Evolutionary conservation across 257 asterid genomes (phyloP).

Genomic region (Salvia splendens): DNA sequence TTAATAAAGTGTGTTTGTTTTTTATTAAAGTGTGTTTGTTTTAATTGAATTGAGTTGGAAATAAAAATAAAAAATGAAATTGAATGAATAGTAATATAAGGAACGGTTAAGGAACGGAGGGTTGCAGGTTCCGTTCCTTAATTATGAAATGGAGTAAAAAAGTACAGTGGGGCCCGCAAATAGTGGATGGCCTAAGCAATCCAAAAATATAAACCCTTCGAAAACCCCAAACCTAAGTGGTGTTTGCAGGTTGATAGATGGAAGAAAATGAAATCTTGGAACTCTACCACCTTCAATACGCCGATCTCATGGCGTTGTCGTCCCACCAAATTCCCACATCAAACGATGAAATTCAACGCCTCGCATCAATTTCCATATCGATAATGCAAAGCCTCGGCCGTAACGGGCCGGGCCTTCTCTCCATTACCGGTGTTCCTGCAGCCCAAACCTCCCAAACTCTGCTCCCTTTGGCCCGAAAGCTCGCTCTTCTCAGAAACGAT

Average conservation of each 20-base stretch:
- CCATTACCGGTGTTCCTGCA: constrained; percentile 59
- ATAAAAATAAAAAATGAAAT: no score
- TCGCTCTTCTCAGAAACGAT: constrained; percentile 60
- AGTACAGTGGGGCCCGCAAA: no score
- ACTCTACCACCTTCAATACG: constrained; percentile 58
- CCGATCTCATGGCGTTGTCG: constrained; percentile 55
- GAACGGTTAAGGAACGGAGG: no score
- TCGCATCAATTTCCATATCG: constrained; percentile 37
- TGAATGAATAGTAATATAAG: no score
- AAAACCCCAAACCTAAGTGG: no score
- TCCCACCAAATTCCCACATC: constrained; percentile 38
- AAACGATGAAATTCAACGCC: constrained; percentile 47
- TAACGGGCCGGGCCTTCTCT: constrained; percentile 80
- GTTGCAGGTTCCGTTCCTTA: no score
- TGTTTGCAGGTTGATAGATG: constrained; percentile 20
- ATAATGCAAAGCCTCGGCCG: constrained; percentile 75
- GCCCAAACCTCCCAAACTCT: constrained; percentile 52
- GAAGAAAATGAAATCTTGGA: constrained; percentile 49
- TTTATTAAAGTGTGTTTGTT: no score
- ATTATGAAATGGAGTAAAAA: no score
- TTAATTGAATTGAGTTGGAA: no score
- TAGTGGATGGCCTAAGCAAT: no score
- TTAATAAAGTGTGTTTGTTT: no score
- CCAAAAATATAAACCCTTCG: no score
- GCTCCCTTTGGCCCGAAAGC: constrained; percentile 77